Evolutionary conservation across 2,329 filamentous ascomycete species (phyloP), one percentile per base, ranked within the genome.

Genomic region (Alternaria sp.): DNA sequence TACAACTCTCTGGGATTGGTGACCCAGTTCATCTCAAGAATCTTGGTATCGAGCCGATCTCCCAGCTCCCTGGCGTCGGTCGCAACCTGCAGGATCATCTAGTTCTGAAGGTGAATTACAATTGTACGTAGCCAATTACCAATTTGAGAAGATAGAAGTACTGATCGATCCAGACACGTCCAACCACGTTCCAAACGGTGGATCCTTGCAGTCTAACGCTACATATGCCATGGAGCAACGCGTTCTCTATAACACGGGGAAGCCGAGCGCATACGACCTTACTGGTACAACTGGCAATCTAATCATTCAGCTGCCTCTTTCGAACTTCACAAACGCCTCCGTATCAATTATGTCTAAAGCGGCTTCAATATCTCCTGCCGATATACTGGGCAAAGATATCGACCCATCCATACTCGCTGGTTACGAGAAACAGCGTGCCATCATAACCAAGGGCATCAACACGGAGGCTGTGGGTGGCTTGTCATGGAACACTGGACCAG

Each of bases 1-100:
- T 90, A 3, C 87, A 90, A 63, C 77, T 89, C 2, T 89, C 86
- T 0, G 88, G 88, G 0, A 81, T 90, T 39, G 88, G 88, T 4
- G 7, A 61, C 9, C 28, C 32, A 5, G 24, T 12, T 4, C 48
- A 53, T 3, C 57, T 74, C 3, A 32, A 63, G 32, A 51, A 11
- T 2, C 55, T 66, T 7, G 64, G 59, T 9, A 68, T 76, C 12
- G 16, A 59, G 1, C 39, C 61, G 1, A 43, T 69, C 18, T 52
- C 67, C 2, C 65, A 72, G 39, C 57, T 74, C 5, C 70, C 68
- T 2, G 73, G 71, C 7, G 71, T 75, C 3, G 73, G 73, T 2
- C 56, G 61, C 22, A 75, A 75, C 42, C 54, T 73, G 38, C 72
- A 75, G 49, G 72, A 75, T 32, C 70, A 74, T 59, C 61, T 62